phyloP scores from a whole-genome alignment of 2,329 filamentous ascomycete genomes.

The Keithomyces neogunnii region DNA sequence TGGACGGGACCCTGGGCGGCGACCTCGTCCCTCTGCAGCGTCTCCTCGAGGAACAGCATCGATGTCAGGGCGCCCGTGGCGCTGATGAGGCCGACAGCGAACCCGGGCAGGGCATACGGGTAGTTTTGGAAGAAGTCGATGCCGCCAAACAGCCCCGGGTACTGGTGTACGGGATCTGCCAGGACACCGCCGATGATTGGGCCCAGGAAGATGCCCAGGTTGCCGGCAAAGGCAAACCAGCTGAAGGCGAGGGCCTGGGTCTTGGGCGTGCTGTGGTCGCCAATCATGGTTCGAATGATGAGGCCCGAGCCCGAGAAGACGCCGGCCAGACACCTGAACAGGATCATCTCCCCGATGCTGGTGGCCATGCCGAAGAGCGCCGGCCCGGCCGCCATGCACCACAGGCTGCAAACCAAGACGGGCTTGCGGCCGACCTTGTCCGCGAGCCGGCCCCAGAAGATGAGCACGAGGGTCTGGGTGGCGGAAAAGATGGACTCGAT shows the following conservation, averaged over 20 bases:
- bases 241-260: slow-evolving; percentile 69
- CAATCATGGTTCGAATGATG: slow-evolving; percentile 69
- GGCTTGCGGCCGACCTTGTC: slow-evolving; percentile 67
- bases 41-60: slow-evolving; percentile 55
- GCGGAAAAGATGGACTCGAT: slow-evolving; percentile 68
- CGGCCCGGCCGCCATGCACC: slow-evolving; percentile 53
- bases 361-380: slow-evolving; percentile 60
- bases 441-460: slow-evolving; percentile 55
- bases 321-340: slow-evolving; percentile 63
- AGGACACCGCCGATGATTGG: slow-evolving; percentile 62
- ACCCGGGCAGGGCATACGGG: slow-evolving; percentile 47
- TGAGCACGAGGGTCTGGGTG: slow-evolving; percentile 70
- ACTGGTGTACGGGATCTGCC: slow-evolving; percentile 58
- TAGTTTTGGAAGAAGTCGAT: slow-evolving; percentile 37
- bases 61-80: slow-evolving; percentile 42
- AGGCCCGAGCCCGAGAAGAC: slow-evolving; percentile 67
- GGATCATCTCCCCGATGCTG: slow-evolving; percentile 64
- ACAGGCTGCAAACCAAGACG: slow-evolving; percentile 57
- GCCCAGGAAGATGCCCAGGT: slow-evolving; percentile 66
- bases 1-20: no score
- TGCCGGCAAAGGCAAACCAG: slow-evolving; percentile 68
- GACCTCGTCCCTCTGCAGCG: slow-evolving; percentile 26
- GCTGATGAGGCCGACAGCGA: slow-evolving; percentile 48
- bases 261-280: slow-evolving; percentile 59
- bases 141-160: slow-evolving; percentile 42